Evolutionary conservation across 441 rosid genomes (phyloP).

Genomic region (Viola pubescens): DNA sequence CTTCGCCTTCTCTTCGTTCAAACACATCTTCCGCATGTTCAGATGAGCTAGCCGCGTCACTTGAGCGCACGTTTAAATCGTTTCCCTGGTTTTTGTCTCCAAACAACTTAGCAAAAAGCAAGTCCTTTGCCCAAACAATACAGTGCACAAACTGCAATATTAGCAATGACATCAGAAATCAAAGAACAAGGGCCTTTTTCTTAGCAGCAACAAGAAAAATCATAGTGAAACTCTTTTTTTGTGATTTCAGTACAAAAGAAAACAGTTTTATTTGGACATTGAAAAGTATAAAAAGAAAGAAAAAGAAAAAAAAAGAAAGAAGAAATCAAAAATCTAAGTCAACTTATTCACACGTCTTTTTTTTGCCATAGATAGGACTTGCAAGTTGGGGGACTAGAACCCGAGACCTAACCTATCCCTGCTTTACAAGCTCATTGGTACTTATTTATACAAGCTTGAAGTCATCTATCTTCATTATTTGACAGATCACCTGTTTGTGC

Average conservation of each 20-base stretch:
- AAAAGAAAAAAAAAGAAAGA: too few species aligned
- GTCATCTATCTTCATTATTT: too few species aligned
- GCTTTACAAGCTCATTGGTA: too few species aligned
- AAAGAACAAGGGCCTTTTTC: not conserved
- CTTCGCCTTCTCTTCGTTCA: slow-evolving; percentile 61
- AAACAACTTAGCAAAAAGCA: slow-evolving; percentile 90
- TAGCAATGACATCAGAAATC: slow-evolving; percentile 16
- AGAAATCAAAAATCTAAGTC: too few species aligned
- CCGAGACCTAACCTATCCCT: too few species aligned
- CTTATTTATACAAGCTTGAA: too few species aligned
- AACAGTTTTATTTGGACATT: too few species aligned
- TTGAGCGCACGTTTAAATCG: slow-evolving; percentile 87
- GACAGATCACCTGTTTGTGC: too few species aligned
- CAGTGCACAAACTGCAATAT: slow-evolving; percentile 90
- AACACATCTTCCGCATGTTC: slow-evolving; percentile 63
- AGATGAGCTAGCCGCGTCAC: slow-evolving; percentile 51
- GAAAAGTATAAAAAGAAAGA: too few species aligned
- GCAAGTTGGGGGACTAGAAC: too few species aligned
- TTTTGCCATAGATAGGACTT: too few species aligned
- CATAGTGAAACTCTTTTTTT: not conserved
- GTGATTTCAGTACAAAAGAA: not conserved
- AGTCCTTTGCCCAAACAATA: slow-evolving; percentile 98
- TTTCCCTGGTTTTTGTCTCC: slow-evolving; percentile 93
- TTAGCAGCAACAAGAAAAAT: not conserved
- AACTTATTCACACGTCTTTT: too few species aligned